These are phyloP conservation scores for Hsuehochloa calcarea DNA, from an alignment of 176 grass and related monocot species.

Conservation along the genomic window DNA sequence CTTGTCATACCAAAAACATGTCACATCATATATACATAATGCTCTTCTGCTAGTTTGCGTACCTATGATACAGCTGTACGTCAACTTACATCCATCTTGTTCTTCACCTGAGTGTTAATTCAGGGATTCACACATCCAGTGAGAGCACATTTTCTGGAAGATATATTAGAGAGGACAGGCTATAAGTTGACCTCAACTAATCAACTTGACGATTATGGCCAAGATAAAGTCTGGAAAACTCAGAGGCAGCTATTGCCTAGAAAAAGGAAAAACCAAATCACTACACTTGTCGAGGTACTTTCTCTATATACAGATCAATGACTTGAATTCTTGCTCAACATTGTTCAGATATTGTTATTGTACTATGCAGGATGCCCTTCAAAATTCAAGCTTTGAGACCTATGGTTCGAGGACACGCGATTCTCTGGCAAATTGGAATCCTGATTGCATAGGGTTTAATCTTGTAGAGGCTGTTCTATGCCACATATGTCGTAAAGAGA, in stretches of 20 bases:
- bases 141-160: constrained; percentile 90
- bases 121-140: constrained; percentile 96
- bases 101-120: constrained; percentile 27
- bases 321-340: constrained; percentile 16
- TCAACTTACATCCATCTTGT: constrained; percentile 24
- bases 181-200: constrained; percentile 90
- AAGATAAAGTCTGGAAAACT: constrained; percentile 99
- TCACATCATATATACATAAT: constrained; percentile 11
- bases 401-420: constrained; percentile 82
- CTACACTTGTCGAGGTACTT: constrained; percentile 84
- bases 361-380: constrained; percentile 68
- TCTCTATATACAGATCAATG: constrained; percentile 2
- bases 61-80: constrained; percentile 3
- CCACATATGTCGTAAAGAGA: constrained; percentile 95
- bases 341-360: constrained; percentile 30
- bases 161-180: constrained; percentile 89
- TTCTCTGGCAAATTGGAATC: constrained; percentile 87
- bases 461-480: constrained; percentile 91
- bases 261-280: constrained; percentile 97
- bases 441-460: constrained; percentile 97
- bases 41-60: constrained; percentile 6
- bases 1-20: constrained; percentile 14
- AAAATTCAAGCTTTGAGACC: constrained; percentile 73
- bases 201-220: constrained; percentile 96
- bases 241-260: constrained; percentile 77